Conservation (phyloP, 2,329 filamentous ascomycete genomes). For the Dothistroma septosporum region DNA sequence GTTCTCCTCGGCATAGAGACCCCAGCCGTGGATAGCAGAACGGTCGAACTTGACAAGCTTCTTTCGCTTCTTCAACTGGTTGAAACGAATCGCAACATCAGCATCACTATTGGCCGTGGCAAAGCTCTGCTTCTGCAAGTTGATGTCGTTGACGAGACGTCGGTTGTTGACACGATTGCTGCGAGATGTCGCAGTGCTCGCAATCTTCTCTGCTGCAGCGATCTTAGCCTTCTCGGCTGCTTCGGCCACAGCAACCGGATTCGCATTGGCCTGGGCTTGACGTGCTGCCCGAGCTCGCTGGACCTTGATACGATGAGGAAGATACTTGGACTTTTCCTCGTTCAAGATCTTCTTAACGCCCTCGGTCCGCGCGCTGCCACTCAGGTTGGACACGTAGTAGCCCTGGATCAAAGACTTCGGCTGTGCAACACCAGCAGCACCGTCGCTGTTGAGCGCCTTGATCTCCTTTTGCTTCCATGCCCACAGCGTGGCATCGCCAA, state of each 20-base stretch:
- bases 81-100: constrained; percentile 91
- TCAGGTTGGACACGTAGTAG: constrained; percentile 79
- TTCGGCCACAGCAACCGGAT: constrained; percentile 60
- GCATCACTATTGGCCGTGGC: constrained; percentile 66
- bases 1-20: constrained; percentile 94
- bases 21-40: constrained; percentile 98
- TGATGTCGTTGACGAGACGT: constrained; percentile 88
- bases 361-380: constrained; percentile 85
- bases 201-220: constrained; percentile 66
- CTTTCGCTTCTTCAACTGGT: constrained; percentile 98
- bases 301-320: constrained; percentile 95
- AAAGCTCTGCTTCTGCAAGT: constrained; percentile 79
- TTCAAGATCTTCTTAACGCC: constrained; percentile 94
- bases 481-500: constrained; percentile 60
- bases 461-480: constrained; percentile 69
- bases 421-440: constrained; percentile 51
- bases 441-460: constrained; percentile 62
- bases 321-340: constrained; percentile 95
- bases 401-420: constrained; percentile 55
- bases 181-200: constrained; percentile 83
- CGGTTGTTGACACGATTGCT: constrained; percentile 95
- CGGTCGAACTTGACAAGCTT: constrained; percentile 97
- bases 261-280: constrained; percentile 67
- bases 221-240: constrained; percentile 53
- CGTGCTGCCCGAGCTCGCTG: constrained; percentile 86